Percentiles rank a stretch among this genome's conserved stretches.
phyloP scores from a whole-genome alignment of 371 early-diverging fungal genomes.

The Paraphysoderma sedebokerense region DNA sequence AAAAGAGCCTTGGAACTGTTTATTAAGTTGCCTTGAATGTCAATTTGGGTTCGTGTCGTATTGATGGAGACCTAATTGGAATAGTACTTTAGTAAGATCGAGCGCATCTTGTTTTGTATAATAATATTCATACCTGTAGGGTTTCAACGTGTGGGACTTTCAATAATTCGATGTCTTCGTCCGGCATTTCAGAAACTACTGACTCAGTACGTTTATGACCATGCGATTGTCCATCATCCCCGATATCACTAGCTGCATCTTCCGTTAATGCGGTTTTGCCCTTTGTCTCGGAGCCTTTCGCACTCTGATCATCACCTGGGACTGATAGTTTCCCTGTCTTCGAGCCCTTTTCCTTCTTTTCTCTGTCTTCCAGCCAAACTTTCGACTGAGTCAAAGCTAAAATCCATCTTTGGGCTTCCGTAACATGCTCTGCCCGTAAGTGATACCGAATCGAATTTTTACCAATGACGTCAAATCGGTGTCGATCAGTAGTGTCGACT shows the following conservation, averaged over 20 bases:
- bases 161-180: no score
- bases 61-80: conserved; percentile 3
- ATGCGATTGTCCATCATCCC: background rate
- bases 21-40: conserved; percentile 7
- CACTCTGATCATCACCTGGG: background rate
- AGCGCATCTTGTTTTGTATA: no score
- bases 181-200: background rate
- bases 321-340: no score
- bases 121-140: no score
- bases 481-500: conserved; percentile 38
- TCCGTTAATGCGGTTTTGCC: background rate
- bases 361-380: conserved; percentile 27
- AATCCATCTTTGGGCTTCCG: conserved; percentile 61
- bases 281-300: background rate
- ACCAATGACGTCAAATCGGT: conserved; percentile 52
- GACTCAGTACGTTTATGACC: background rate
- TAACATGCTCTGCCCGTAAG: conserved; percentile 38
- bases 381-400: conserved; percentile 50
- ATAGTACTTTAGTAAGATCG: no score
- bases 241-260: background rate
- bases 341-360: background rate
- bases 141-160: no score
- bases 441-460: conserved; percentile 48
- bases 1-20: background rate
- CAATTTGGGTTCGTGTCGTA: conserved; percentile 4